phyloP scores from a whole-genome alignment of 345 rosid species.

The Ceriops tagal region DNA sequence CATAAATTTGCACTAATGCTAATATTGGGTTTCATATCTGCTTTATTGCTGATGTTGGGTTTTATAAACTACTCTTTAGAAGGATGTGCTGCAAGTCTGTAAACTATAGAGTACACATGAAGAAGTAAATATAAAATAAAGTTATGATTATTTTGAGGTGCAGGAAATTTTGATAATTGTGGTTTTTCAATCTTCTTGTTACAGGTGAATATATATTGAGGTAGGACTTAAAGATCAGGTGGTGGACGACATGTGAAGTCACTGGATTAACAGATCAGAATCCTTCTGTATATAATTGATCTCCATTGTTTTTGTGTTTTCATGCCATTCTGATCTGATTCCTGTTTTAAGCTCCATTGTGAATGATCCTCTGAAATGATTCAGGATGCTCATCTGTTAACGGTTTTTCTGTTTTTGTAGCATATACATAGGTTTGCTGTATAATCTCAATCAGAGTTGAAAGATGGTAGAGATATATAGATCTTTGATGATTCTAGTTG shows the following conservation, averaged over 20 bases:
- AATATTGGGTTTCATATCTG: too few relatives aligned
- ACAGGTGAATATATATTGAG: conserved; percentile 30
- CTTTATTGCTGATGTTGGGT: neutral
- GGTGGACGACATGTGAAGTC: conserved; percentile 14
- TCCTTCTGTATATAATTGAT: conserved; percentile 3
- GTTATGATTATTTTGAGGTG: conserved; percentile 2
- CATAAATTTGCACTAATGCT: too few relatives aligned
- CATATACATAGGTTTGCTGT: conserved; percentile 39
- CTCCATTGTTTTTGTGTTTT: conserved; percentile 8
- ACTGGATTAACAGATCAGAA: conserved; percentile 14
- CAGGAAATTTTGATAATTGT: conserved; percentile 6
- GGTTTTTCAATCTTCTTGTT: conserved; percentile 8
- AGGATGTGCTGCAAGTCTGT: neutral
- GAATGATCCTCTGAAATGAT: conserved; percentile 17
- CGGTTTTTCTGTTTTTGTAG: conserved; percentile 23
- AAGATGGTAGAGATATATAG: conserved; percentile 23
- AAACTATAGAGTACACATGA: neutral
- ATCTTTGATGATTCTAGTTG: neutral
- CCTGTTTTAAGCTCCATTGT: conserved; percentile 16
- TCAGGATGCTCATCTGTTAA: conserved; percentile 19
- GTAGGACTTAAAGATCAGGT: conserved; percentile 8
- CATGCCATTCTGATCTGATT: conserved; percentile 21
- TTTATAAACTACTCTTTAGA: neutral
- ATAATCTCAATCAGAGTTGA: conserved; percentile 34
- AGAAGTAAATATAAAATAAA: neutral